Conservation (phyloP, 345 rosid genomes). For the Dipteronia sinensis region DNA sequence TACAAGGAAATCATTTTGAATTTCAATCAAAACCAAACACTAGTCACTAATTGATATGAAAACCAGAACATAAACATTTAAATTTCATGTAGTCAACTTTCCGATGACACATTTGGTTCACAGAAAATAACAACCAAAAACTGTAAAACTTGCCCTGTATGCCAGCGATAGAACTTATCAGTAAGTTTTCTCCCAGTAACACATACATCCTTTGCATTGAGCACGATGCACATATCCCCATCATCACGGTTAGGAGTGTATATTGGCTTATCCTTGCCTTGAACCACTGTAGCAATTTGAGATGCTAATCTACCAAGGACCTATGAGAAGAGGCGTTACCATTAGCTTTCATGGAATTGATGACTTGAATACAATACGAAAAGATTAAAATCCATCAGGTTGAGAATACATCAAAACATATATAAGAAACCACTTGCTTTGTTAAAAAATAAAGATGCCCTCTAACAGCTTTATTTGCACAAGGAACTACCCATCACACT, state of each 20-base stretch:
- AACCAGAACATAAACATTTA: not conserved
- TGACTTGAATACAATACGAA: not conserved
- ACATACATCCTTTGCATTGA: constrained; percentile 88
- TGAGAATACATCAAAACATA: not conserved
- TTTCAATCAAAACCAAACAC: not conserved
- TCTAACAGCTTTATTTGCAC: not conserved
- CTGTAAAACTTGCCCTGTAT: constrained; percentile 75
- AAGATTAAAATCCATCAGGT: not conserved
- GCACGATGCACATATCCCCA: constrained; percentile 95
- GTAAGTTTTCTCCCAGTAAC: constrained; percentile 94
- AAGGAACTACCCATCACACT: not conserved
- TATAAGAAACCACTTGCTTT: not conserved
- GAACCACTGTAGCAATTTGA: constrained; percentile 85
- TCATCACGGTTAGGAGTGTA: constrained; percentile 88
- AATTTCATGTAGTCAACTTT: not conserved
- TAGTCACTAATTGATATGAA: not conserved
- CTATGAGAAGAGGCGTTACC: constrained; percentile 30
- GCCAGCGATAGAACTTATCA: constrained; percentile 87
- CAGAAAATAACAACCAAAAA: constrained; percentile 6
- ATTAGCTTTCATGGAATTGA: not conserved
- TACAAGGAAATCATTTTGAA: not conserved
- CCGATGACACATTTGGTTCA: not conserved
- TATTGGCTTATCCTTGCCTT: constrained; percentile 97
- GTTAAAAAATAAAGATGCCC: not conserved
- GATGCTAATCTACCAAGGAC: constrained; percentile 98